phyloP scores from a whole-genome alignment of 495 filamentous ascomycete species.

The Penicillium manginii region DNA sequence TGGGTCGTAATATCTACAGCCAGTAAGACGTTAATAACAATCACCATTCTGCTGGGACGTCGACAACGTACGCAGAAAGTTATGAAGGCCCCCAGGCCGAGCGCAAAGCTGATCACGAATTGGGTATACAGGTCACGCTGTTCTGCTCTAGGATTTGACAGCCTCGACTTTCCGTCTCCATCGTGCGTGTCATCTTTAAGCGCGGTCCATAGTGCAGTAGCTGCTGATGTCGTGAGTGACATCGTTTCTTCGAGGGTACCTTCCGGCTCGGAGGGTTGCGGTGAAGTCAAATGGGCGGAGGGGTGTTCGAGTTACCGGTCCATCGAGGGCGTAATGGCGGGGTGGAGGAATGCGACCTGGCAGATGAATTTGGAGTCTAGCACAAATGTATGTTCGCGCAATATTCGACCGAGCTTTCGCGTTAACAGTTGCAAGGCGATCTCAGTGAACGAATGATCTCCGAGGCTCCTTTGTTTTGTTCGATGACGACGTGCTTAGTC shows the following conservation, averaged over 20 bases:
- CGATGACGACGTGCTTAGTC: constrained; percentile 7
- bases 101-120: constrained; percentile 56
- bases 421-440: not conserved
- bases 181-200: constrained; percentile 24
- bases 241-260: constrained; percentile 26
- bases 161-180: constrained; percentile 27
- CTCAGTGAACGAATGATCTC: not conserved
- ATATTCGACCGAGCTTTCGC: not conserved
- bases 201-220: constrained; percentile 29
- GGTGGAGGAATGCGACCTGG: not conserved
- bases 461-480: constrained; percentile 6
- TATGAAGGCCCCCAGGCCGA: constrained; percentile 64
- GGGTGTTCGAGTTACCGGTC: constrained; percentile 16
- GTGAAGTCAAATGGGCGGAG: constrained; percentile 10
- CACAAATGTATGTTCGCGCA: no score
- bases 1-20: constrained; percentile 72
- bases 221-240: constrained; percentile 39
- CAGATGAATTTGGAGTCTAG: no score
- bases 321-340: constrained; percentile 21
- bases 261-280: constrained; percentile 25
- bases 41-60: not conserved
- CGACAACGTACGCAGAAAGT: constrained; percentile 61
- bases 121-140: constrained; percentile 62
- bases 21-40: not conserved
- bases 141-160: constrained; percentile 41